Evolutionary conservation across 2,329 filamentous ascomycete genomes (phyloP).

Genomic region (Xylaria arbuscula): DNA sequence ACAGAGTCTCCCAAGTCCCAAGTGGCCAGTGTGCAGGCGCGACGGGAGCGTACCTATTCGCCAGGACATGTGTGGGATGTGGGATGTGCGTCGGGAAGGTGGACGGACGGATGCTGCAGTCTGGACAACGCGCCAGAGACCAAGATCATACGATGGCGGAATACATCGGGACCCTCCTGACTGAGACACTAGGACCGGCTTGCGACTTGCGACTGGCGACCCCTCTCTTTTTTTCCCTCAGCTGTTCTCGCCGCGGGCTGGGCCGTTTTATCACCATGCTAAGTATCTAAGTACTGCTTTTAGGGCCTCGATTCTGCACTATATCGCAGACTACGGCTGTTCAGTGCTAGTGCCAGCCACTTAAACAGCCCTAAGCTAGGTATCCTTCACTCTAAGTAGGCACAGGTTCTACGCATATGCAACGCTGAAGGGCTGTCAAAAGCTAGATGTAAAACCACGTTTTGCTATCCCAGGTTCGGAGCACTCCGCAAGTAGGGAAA

Average conservation of each 20-base stretch:
- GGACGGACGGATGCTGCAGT: constrained; percentile 28
- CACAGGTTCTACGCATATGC: background rate
- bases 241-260: constrained; percentile 6
- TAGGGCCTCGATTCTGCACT: constrained; percentile 3
- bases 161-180: constrained; percentile 35
- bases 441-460: constrained; percentile 26
- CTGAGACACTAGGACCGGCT: constrained; percentile 35
- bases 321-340: constrained; percentile 3
- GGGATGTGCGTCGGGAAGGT: constrained; percentile 23
- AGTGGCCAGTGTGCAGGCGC: background rate
- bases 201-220: constrained; percentile 22
- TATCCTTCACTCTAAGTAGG: background rate
- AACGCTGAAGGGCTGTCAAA: constrained; percentile 14
- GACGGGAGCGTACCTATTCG: constrained; percentile 9
- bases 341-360: constrained; percentile 27
- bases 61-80: background rate
- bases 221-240: constrained; percentile 5
- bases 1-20: too few relatives aligned
- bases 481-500: constrained; percentile 26
- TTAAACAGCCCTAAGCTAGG: constrained; percentile 12
- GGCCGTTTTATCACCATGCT: constrained; percentile 3
- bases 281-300: too few relatives aligned
- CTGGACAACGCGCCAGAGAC: constrained; percentile 31
- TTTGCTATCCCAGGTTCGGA: constrained; percentile 23
- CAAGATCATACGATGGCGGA: constrained; percentile 42